Evolutionary conservation across 352 stramenopile genomes (phyloP).

Genomic region (Phytophthora nicotianae): DNA sequence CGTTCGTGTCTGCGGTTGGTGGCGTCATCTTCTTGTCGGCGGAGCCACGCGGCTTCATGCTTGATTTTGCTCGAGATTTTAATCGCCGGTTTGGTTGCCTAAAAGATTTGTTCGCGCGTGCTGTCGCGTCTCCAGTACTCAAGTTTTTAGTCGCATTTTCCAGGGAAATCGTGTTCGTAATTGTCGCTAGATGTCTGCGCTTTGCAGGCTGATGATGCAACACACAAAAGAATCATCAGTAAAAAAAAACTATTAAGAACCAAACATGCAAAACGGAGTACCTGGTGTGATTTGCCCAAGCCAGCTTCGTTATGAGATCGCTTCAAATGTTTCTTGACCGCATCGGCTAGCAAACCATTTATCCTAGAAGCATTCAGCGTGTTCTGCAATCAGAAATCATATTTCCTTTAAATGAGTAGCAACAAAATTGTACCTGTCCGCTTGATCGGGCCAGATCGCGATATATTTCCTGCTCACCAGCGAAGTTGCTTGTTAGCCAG

Average conservation of each 20-base stretch:
- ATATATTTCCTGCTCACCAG: slow-evolving; percentile 49
- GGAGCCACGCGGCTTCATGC: not conserved
- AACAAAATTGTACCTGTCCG: slow-evolving; percentile 34
- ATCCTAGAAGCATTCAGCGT: slow-evolving; percentile 31
- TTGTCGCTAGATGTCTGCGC: slow-evolving; percentile 58
- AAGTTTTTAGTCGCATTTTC: slow-evolving; percentile 35
- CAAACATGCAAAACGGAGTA: slow-evolving; percentile 17
- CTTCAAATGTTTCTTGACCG: slow-evolving; percentile 75
- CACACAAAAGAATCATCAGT: slow-evolving; percentile 1
- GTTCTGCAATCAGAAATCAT: not conserved
- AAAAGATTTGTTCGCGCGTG: slow-evolving; percentile 1
- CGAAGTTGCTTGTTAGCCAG: not conserved
- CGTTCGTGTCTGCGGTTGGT: not conserved
- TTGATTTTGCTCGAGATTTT: not conserved
- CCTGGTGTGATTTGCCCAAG: slow-evolving; percentile 37
- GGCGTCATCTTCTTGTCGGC: slow-evolving; percentile 5
- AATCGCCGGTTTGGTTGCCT: slow-evolving; percentile 8
- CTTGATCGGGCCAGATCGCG: slow-evolving; percentile 50
- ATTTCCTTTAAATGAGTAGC: not conserved
- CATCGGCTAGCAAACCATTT: slow-evolving; percentile 46
- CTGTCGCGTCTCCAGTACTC: slow-evolving; percentile 25
- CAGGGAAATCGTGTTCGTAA: slow-evolving; percentile 57
- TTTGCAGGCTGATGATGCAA: slow-evolving; percentile 39
- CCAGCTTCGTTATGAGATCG: slow-evolving; percentile 42
- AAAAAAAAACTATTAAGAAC: not conserved